phyloP scores from a whole-genome alignment of 2,329 filamentous ascomycete species.

The Zymoseptoria ardabiliae region DNA sequence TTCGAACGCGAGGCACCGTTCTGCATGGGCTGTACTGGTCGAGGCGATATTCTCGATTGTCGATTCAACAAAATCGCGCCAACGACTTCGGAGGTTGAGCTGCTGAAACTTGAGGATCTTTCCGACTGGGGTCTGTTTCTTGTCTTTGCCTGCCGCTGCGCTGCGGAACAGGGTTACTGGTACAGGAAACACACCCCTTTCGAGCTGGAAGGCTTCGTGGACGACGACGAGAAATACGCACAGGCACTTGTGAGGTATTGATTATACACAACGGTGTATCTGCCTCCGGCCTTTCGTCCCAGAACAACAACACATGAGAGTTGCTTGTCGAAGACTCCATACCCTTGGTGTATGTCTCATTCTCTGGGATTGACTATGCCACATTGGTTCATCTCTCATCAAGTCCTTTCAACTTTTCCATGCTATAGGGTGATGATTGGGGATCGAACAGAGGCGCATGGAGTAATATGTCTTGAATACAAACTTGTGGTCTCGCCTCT shows the following conservation, averaged over 20 bases:
- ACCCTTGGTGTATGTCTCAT: no score
- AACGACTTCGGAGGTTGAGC: neutral
- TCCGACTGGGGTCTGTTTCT: slow-evolving; percentile 10
- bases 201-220: neutral
- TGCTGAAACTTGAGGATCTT: slow-evolving; percentile 4
- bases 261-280: no score
- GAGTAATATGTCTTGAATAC: neutral
- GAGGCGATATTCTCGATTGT: slow-evolving; percentile 5
- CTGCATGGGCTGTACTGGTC: slow-evolving; percentile 3
- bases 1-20: slow-evolving; percentile 6
- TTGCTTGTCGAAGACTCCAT: no score
- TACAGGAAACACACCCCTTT: neutral
- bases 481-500: neutral
- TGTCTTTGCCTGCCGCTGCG: slow-evolving; percentile 6
- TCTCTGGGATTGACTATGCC: no score
- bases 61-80: slow-evolving; percentile 3
- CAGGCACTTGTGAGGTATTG: neutral
- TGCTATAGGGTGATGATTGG: neutral
- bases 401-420: no score
- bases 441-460: neutral
- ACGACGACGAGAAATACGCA: neutral
- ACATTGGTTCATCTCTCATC: no score
- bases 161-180: neutral
- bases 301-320: no score
- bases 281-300: no score